Evolutionary conservation across 129 eudicot species (phyloP), one percentile per base, ranked within the genome.

Genomic region (Dittrichia graveolens): DNA sequence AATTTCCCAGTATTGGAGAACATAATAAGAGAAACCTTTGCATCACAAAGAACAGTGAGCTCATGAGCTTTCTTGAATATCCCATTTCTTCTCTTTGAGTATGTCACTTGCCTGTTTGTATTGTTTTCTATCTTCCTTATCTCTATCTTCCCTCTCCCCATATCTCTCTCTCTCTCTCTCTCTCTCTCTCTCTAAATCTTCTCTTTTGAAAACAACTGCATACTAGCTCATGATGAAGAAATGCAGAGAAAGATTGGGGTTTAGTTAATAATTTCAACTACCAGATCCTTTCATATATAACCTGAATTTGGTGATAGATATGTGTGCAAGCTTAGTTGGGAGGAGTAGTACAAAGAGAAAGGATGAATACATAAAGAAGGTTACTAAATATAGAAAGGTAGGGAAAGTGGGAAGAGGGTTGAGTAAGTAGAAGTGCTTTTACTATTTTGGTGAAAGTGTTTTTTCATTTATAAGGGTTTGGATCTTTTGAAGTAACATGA

Each of bases 21-120:
- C 85, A 89, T 89, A 82, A 89, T 80, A 42, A 89, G 80, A 14
- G 92, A 89, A 61, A 89, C 87, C 77, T 82, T 89, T 13, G 96
- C 96, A 78, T 89, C 96, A 80, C 92, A 89, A 1, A 89, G 83
- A 70, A 89, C 96, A 72, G 81, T 80, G 43, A 89, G 92, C 63
- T 89, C 92, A 41, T 86, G 84, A 65, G 96, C 96, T 82, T 89
- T 89, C 89, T 89, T 89, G 83, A 89, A 79, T 31, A 89, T 86
- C n/a, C 96, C 96, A 84, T 89, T 89, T 80, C 96, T 89, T 68
- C 96, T 71, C 85, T 89, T 89, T 35, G 96, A 89, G 66, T 86
- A 89, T 53, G 96, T 89, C 61, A 89, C 96, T 34, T 89, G 96
- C 65, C 96, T 80, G 76, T 82, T 86, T 34, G 92, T 89, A 18